Evolutionary conservation across 768 basidiomycete species (phyloP).

Genomic region (Leccinum sublutescens): DNA sequence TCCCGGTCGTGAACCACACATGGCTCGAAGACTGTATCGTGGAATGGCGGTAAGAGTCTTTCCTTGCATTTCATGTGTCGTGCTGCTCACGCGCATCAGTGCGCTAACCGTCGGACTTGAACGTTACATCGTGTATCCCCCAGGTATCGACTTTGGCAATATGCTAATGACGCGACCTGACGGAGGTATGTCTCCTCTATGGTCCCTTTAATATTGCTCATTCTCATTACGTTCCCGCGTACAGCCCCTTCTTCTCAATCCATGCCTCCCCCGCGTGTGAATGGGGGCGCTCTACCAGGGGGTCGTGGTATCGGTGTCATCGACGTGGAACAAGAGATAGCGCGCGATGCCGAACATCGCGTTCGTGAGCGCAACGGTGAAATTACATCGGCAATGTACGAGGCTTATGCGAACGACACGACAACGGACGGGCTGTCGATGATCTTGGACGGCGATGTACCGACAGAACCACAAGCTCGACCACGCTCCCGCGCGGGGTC

Average conservation of each 20-base stretch:
- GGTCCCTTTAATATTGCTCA: not conserved
- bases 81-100: conserved; percentile 13
- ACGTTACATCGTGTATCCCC: conserved; percentile 69
- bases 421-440: conserved; percentile 4
- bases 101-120: conserved; percentile 59
- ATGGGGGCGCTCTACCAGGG: conserved; percentile 30
- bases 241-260: conserved; percentile 11
- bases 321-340: conserved; percentile 23
- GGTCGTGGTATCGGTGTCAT: conserved; percentile 28
- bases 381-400: not conserved
- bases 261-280: not conserved
- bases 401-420: not conserved
- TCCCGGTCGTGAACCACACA: conserved; percentile 83
- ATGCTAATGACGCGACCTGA: conserved; percentile 31
- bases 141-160: conserved; percentile 61
- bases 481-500: conserved; percentile 10
- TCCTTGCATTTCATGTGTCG: not conserved
- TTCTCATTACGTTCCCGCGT: not conserved
- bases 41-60: conserved; percentile 54
- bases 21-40: conserved; percentile 92
- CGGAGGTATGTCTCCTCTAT: conserved; percentile 11
- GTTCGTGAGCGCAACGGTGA: not conserved
- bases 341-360: conserved; percentile 15
- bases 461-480: not conserved
- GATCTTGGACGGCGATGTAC: not conserved